phyloP scores from a whole-genome alignment of 1,284 basidiomycete species.

The Hymenochaete sp. region DNA sequence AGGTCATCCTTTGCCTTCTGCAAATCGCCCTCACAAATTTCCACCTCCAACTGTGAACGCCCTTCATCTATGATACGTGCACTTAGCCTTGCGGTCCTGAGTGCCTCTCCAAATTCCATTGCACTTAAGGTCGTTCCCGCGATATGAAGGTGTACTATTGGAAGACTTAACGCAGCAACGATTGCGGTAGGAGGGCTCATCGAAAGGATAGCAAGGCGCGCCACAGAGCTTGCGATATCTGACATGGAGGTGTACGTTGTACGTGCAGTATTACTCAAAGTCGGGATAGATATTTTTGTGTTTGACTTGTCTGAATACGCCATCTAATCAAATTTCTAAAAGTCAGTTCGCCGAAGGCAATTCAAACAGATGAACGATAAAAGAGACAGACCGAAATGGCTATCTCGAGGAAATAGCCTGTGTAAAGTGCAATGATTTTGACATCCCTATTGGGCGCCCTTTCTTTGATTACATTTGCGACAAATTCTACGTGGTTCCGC shows the following conservation, averaged over 20 bases:
- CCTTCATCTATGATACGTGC: constrained; percentile 14
- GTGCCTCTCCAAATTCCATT: constrained; percentile 19
- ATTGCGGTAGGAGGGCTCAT: constrained; percentile 20
- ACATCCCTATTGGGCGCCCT: constrained; percentile 17
- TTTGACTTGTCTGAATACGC: no score
- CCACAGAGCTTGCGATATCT: constrained; percentile 24
- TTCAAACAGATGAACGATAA: no score
- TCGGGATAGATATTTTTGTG: no score
- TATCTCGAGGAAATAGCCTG: constrained; percentile 23
- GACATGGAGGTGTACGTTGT: constrained; percentile 22
- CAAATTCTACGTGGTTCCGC: constrained; percentile 19
- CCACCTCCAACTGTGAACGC: not conserved
- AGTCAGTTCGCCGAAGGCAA: no score
- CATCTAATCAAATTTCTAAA: no score
- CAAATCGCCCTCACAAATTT: constrained; percentile 14
- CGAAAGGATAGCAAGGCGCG: constrained; percentile 24
- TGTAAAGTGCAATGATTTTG: constrained; percentile 25
- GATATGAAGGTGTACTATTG: constrained; percentile 21
- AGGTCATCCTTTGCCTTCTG: constrained; percentile 15
- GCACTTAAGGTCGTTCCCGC: constrained; percentile 18
- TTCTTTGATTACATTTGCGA: constrained; percentile 20
- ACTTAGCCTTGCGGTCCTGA: constrained; percentile 16
- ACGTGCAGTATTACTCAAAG: not conserved
- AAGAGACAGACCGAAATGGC: not conserved
- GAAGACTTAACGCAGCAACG: constrained; percentile 20